phyloP scores from a whole-genome alignment of 225 moss, liverwort and hornwort genomes.

The Thuidium tamariscinum region DNA sequence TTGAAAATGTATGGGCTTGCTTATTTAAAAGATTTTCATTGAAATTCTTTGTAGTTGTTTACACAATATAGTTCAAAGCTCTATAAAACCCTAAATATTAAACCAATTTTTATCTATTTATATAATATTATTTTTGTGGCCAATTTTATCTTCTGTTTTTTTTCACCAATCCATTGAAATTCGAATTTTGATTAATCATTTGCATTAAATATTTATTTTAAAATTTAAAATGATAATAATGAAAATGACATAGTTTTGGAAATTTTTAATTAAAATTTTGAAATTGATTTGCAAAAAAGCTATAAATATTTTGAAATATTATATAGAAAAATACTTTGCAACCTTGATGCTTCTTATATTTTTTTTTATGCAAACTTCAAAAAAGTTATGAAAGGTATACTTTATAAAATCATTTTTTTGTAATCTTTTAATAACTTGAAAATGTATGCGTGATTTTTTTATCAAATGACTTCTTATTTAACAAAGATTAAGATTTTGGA shows the following conservation, averaged over 20 bases:
- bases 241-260: background rate
- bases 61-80: no score
- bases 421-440: fast-evolving
- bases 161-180: background rate
- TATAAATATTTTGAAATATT: background rate
- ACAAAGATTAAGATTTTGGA: background rate
- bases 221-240: background rate
- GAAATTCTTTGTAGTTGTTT: no score
- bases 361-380: background rate
- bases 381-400: background rate
- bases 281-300: background rate
- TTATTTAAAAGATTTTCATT: no score
- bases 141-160: background rate
- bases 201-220: background rate
- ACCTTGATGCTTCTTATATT: background rate
- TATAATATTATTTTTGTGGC: background rate
- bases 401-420: background rate
- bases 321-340: background rate
- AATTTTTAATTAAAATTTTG: background rate
- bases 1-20: no score
- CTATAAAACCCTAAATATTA: no score
- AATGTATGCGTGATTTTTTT: background rate
- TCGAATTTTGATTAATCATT: background rate
- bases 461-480: background rate
- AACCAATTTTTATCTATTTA: background rate